phyloP scores from a whole-genome alignment of 345 rosid genomes.

The Mangifera indica region DNA sequence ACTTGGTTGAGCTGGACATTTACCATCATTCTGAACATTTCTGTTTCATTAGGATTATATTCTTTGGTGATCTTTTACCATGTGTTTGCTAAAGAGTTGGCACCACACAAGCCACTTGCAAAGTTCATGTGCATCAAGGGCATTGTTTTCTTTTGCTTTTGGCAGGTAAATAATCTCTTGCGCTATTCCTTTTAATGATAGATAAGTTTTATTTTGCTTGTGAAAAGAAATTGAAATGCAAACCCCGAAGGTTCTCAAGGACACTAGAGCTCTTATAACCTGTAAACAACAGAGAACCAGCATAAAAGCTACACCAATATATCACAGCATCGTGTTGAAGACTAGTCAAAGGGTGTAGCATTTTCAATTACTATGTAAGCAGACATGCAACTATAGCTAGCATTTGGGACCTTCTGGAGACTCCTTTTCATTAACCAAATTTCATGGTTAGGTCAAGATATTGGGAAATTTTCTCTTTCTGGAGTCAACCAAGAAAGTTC shows the following conservation, averaged over 20 bases:
- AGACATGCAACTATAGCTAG: background rate
- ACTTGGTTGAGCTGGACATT: slow-evolving; percentile 97
- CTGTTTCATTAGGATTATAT: slow-evolving; percentile 87
- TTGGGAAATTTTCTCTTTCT: background rate
- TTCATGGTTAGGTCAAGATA: background rate
- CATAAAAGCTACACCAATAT: background rate
- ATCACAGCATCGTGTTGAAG: background rate
- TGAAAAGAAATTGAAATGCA: slow-evolving; percentile 3
- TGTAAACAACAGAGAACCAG: slow-evolving; percentile 1
- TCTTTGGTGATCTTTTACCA: slow-evolving; percentile 88
- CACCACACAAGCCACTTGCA: slow-evolving; percentile 90
- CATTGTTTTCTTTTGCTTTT: slow-evolving; percentile 94
- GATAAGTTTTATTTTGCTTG: background rate
- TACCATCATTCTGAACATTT: slow-evolving; percentile 77
- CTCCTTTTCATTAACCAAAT: background rate
- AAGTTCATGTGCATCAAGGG: slow-evolving; percentile 99
- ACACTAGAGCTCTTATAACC: background rate
- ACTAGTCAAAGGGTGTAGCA: background rate
- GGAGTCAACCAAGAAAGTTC: background rate
- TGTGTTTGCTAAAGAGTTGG: slow-evolving; percentile 88
- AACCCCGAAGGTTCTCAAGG: background rate
- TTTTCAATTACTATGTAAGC: background rate
- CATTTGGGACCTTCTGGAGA: background rate
- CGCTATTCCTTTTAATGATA: background rate
- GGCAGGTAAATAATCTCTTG: slow-evolving; percentile 70